These are phyloP conservation scores for Aspergillus vadensis DNA, from an alignment of 2,329 filamentous ascomycete species.

Conservation along the genomic window DNA sequence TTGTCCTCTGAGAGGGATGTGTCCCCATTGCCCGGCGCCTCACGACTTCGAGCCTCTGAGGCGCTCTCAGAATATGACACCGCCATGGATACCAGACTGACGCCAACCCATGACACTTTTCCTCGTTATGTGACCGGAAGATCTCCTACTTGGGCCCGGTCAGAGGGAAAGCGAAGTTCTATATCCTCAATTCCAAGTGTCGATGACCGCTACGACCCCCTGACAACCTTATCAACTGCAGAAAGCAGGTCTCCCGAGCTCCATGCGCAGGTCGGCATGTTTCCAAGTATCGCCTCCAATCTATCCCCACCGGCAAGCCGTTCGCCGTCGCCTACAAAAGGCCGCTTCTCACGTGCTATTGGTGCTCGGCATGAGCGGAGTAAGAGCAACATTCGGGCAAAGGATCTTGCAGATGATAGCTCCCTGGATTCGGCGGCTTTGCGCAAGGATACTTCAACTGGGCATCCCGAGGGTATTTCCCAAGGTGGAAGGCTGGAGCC, in stretches of 20 bases:
- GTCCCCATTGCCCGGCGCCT: constrained; percentile 5
- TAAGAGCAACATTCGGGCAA: constrained; percentile 43
- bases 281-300: constrained; percentile 64
- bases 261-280: constrained; percentile 45
- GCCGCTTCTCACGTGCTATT: constrained; percentile 50
- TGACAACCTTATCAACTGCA: constrained; percentile 46
- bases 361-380: constrained; percentile 42
- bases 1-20: constrained; percentile 9
- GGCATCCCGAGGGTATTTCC: constrained; percentile 21
- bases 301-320: constrained; percentile 66
- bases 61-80: constrained; percentile 2
- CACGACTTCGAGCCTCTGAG: background rate
- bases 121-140: background rate
- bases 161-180: constrained; percentile 56
- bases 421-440: constrained; percentile 20
- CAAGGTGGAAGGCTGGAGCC: constrained; percentile 26
- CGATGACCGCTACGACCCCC: constrained; percentile 33
- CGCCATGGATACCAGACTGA: background rate
- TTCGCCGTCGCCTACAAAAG: constrained; percentile 64
- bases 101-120: background rate
- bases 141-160: constrained; percentile 48
- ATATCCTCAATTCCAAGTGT: constrained; percentile 57
- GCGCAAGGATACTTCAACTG: constrained; percentile 19
- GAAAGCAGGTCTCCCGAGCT: constrained; percentile 49
- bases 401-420: constrained; percentile 35